These are phyloP conservation scores for Diplocarpon rosae DNA, from an alignment of 2,329 filamentous ascomycete species.

Conservation along the genomic window DNA sequence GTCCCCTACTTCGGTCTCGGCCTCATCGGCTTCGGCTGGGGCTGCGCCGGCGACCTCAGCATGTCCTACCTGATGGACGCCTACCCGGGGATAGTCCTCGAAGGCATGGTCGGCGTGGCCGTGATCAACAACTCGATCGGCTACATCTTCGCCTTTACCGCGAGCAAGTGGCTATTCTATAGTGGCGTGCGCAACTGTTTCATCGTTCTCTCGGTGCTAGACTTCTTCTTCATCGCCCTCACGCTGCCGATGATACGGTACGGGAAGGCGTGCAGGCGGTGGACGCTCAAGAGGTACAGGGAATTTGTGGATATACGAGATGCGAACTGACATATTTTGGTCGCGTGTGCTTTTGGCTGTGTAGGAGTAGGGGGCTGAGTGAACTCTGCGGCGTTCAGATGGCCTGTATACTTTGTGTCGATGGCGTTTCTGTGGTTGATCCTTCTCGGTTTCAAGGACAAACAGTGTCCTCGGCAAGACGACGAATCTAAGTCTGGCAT, in stretches of 20 bases:
- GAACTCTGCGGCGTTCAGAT: neutral
- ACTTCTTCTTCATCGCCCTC: conserved; percentile 38
- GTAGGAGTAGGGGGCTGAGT: neutral
- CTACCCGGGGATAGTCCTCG: conserved; percentile 45
- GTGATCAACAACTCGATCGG: conserved; percentile 46
- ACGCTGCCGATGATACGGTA: conserved; percentile 44
- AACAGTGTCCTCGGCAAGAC: no score
- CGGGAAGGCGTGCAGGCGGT: conserved; percentile 38
- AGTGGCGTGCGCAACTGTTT: conserved; percentile 37
- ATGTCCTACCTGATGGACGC: conserved; percentile 45
- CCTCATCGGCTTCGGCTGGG: conserved; percentile 48
- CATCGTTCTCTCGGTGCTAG: conserved; percentile 39
- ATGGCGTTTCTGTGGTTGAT: no score
- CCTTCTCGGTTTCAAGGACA: no score
- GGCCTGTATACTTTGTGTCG: neutral
- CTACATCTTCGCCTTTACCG: conserved; percentile 42
- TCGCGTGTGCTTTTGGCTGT: neutral
- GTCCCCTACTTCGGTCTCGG: conserved; percentile 39
- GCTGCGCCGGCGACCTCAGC: conserved; percentile 44
- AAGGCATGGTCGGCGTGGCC: conserved; percentile 47
- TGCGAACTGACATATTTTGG: conserved; percentile 10
- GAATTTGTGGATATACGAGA: conserved; percentile 39
- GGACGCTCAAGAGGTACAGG: conserved; percentile 36
- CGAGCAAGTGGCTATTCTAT: conserved; percentile 37
- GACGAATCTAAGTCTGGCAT: neutral